Percentiles rank a stretch among this genome's conserved stretches.
phyloP scores from a whole-genome alignment of 2,329 filamentous ascomycete species.

The Arthrobotrys conoides region DNA sequence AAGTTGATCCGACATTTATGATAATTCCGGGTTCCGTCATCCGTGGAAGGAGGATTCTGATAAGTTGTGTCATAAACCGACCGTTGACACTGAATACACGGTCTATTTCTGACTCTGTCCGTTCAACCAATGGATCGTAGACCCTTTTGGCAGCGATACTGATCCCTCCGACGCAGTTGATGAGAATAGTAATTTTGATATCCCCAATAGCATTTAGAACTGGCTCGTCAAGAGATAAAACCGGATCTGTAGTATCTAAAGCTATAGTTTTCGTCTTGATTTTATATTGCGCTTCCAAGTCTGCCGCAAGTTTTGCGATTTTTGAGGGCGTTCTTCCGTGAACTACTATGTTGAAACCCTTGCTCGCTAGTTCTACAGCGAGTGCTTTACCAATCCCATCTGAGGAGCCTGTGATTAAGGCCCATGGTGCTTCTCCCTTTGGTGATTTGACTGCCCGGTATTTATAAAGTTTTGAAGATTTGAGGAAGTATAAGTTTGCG shows the following conservation, averaged over 20 bases:
- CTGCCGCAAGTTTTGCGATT: slow-evolving; percentile 80
- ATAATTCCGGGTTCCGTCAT: slow-evolving; percentile 53
- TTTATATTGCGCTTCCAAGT: slow-evolving; percentile 80
- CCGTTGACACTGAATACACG: slow-evolving; percentile 44
- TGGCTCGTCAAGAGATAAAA: slow-evolving; percentile 91
- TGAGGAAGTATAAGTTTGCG: slow-evolving; percentile 46
- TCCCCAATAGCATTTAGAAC: slow-evolving; percentile 65
- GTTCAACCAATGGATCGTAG: slow-evolving; percentile 31
- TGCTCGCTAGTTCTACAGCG: slow-evolving; percentile 86
- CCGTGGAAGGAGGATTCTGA: slow-evolving; percentile 30
- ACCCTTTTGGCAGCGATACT: slow-evolving; percentile 21
- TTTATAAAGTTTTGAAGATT: slow-evolving; percentile 31
- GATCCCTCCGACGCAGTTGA: slow-evolving; percentile 50
- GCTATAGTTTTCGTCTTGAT: slow-evolving; percentile 75
- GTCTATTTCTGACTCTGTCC: slow-evolving; percentile 40
- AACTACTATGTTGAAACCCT: slow-evolving; percentile 94
- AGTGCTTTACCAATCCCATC: slow-evolving; percentile 98
- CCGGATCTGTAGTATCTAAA: slow-evolving; percentile 71
- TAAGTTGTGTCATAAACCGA: slow-evolving; percentile 48
- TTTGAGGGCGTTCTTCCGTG: slow-evolving; percentile 94
- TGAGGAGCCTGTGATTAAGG: slow-evolving; percentile 92
- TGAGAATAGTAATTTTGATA: slow-evolving; percentile 45
- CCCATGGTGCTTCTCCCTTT: slow-evolving; percentile 81
- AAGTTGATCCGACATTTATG: slow-evolving; percentile 46
- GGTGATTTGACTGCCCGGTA: slow-evolving; percentile 40